A percentile compares a stretch with the other conserved stretches of the same genome.
Conservation (phyloP, 352 stramenopile genomes). For the Pythium brassicae region DNA sequence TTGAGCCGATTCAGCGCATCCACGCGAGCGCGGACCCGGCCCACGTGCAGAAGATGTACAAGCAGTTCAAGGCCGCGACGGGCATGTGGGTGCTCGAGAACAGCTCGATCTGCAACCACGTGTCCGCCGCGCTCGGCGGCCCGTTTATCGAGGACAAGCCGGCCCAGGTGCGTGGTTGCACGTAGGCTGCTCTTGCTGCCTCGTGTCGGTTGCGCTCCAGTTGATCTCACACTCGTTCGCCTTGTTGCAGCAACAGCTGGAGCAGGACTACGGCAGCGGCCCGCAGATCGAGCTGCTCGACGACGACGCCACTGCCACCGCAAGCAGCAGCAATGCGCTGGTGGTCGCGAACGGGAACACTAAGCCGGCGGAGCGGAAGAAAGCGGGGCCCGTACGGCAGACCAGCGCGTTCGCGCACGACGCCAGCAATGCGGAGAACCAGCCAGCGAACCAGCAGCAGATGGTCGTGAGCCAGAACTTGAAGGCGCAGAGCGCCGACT, state of each 20-base stretch:
- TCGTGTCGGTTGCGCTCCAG: no score
- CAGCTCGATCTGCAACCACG: conserved; percentile 74
- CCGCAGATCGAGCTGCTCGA: conserved; percentile 43
- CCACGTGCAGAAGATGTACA: conserved; percentile 84
- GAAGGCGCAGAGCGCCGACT: conserved; percentile 8
- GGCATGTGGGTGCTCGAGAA: conserved; percentile 86
- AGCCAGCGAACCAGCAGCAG: conserved; percentile 25
- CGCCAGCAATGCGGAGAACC: conserved; percentile 27
- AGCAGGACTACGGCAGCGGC: conserved; percentile 19
- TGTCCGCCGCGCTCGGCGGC: conserved; percentile 58
- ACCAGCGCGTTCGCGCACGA: conserved; percentile 27
- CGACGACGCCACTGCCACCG: conserved; percentile 23
- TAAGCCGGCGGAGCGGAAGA: conserved; percentile 8
- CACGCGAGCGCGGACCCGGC: conserved; percentile 76
- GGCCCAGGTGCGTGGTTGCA: conserved; percentile 18
- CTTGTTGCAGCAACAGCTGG: conserved; percentile 17
- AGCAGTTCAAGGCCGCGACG: conserved; percentile 80
- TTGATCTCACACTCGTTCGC: neutral
- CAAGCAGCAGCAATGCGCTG: conserved; percentile 35
- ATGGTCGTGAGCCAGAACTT: conserved; percentile 35
- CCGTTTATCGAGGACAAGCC: conserved; percentile 53
- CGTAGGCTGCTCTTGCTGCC: neutral
- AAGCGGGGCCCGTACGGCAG: conserved; percentile 5
- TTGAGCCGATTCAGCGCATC: conserved; percentile 85
- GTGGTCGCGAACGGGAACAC: conserved; percentile 15